Evolutionary conservation across 441 rosid species (phyloP).

Genomic region (Macaranga tanarius): DNA sequence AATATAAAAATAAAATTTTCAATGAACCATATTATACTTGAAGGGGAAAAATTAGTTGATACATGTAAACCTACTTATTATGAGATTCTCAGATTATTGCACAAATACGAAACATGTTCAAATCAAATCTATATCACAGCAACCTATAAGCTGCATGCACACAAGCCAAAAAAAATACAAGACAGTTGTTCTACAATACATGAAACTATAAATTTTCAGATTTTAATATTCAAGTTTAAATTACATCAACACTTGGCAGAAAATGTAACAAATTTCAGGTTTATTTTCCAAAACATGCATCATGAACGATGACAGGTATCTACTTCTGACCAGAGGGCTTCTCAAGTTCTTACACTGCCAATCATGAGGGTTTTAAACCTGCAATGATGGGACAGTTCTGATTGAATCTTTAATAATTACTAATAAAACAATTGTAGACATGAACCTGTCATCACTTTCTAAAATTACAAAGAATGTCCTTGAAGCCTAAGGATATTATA

Average conservation of each 20-base stretch:
- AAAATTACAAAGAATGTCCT: neutral
- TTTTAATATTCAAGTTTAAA: neutral
- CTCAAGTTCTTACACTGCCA: neutral
- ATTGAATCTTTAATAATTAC: neutral
- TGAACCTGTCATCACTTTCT: neutral
- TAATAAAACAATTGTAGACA: neutral
- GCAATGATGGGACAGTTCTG: neutral
- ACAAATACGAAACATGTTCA: neutral
- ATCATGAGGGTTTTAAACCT: neutral
- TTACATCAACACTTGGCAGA: neutral
- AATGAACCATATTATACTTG: constrained; percentile 19
- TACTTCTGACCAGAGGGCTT: neutral
- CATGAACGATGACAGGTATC: neutral
- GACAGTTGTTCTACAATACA: neutral
- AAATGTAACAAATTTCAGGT: neutral
- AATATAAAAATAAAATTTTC: constrained; percentile 28
- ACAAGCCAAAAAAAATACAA: constrained; percentile 9
- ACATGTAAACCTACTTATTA: neutral
- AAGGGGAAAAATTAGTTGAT: neutral
- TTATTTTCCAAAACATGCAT: neutral
- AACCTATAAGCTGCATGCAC: constrained; percentile 11
- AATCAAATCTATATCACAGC: constrained; percentile 2
- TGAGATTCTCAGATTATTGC: neutral
- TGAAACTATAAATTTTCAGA: neutral
- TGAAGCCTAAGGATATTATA: neutral